Percentiles rank a stretch among this genome's conserved stretches.
Conservation (phyloP, 2,329 filamentous ascomycete genomes). For the Xylariaceae sp. region DNA sequence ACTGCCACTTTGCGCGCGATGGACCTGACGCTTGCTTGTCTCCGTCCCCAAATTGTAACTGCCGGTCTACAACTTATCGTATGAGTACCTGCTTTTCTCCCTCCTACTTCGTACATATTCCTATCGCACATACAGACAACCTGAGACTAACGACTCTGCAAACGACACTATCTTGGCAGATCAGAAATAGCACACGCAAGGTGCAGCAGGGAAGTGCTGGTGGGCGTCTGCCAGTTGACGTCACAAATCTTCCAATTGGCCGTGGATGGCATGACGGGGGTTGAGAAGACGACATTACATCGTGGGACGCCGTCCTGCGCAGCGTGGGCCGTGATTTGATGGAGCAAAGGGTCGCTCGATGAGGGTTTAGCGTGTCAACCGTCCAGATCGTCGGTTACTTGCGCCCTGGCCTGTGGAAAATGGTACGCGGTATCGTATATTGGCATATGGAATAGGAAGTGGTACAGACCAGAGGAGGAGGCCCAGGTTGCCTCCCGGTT, state of each 20-base stretch:
- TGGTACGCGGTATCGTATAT: too few species aligned
- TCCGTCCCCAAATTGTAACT: too few species aligned
- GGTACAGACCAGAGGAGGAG: neutral
- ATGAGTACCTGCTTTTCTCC: too few species aligned
- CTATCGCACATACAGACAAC: too few species aligned
- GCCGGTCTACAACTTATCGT: too few species aligned
- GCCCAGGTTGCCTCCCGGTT: neutral
- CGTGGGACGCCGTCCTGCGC: too few species aligned
- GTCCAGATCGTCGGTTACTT: neutral
- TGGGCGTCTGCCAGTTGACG: constrained; percentile 6
- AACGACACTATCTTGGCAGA: neutral
- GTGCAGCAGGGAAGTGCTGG: neutral
- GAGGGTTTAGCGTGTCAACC: neutral
- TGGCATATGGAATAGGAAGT: neutral
- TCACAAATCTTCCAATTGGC: constrained; percentile 7
- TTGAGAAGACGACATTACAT: neutral
- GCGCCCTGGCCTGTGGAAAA: neutral
- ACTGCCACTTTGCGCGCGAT: too few species aligned
- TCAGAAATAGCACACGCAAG: neutral
- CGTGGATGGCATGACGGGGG: constrained; percentile 11
- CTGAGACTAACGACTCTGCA: too few species aligned
- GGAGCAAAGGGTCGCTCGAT: neutral
- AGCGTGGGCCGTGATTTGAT: neutral
- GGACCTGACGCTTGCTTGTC: too few species aligned
- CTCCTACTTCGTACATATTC: too few species aligned